Base-by-base conservation (phyloP, 306 rosid species). In the Lathyrus tuberosus region DNA sequence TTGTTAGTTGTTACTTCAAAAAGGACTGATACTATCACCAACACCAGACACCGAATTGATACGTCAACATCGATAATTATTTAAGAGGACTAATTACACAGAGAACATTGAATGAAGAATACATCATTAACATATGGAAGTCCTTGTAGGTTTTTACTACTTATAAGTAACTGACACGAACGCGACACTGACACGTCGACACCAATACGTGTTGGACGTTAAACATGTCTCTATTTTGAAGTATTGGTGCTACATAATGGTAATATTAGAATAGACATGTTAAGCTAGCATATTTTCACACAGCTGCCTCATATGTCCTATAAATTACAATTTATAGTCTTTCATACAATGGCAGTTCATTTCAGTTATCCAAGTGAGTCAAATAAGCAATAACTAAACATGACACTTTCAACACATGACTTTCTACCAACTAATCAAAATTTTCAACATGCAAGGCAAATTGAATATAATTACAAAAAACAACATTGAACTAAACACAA, bases 361-460 rank as follows among this genome's bases (percentile, higher is more conserved):
- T 43, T 63, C 67, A 48, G 44, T 10, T 11, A 22, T 24, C 22
- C 10, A 7, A 54, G 26, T 26, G 43, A 44, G 59, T 52, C 71
- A 60, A 6, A 35, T 44, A 72, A 20, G 63, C 35, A 61, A 62
- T 42, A 11, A 49, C 51, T 60, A 11, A 61, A 74, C 71, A 28
- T 42, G 9, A 41, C 43, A 20, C 18, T 4, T 40, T 24, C 48
- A 54, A 52, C 71, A 54, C n/a, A n/a, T n/a, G n/a, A n/a, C 26
- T 37, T 48, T 49, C 79, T 12, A 69, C 68, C 14, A 49, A 76
- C 65, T 51, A 24, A 60, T 67, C 28, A 62, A 51, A 62, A 24
- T 30, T 4, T 40, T 24, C 48, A 54, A 52, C 71, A 54, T 35
- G 38, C 3, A 61, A 46, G 54, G 48, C 24, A 71, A 31, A 59